Percentiles rank a stretch among this genome's conserved stretches.
phyloP scores from a whole-genome alignment of 2,329 filamentous ascomycete species.

The Alternaria arborescens region DNA sequence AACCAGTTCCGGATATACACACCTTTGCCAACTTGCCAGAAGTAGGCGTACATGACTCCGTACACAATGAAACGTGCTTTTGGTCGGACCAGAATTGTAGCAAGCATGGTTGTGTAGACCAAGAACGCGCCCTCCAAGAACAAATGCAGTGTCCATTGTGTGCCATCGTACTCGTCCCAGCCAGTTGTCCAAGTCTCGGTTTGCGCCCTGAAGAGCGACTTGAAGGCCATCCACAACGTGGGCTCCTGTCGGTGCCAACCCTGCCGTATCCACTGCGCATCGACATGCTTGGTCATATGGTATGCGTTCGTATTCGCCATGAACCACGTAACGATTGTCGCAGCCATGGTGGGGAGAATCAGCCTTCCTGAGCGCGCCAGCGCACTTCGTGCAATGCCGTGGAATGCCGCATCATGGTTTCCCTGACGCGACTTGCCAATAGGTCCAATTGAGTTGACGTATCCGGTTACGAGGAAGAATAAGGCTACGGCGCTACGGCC shows the following conservation, averaged over 20 bases:
- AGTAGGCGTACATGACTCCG: slow-evolving; percentile 50
- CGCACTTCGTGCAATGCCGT: slow-evolving; percentile 64
- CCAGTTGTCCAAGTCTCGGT: slow-evolving; percentile 52
- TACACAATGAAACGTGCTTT: slow-evolving; percentile 49
- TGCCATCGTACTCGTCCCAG: slow-evolving; percentile 53
- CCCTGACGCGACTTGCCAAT: slow-evolving; percentile 64
- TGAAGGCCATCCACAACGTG: slow-evolving; percentile 42
- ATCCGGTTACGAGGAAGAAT: slow-evolving; percentile 66
- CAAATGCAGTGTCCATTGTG: slow-evolving; percentile 55
- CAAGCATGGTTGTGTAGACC: slow-evolving; percentile 55
- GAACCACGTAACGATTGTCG: slow-evolving; percentile 65
- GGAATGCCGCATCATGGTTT: slow-evolving; percentile 63
- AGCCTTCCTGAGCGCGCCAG: slow-evolving; percentile 67
- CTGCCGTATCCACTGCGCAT: slow-evolving; percentile 66
- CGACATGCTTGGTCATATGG: slow-evolving; percentile 63
- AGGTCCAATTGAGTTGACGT: slow-evolving; percentile 70
- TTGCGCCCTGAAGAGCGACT: slow-evolving; percentile 42
- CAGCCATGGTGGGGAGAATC: slow-evolving; percentile 65
- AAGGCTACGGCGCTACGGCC: slow-evolving; percentile 53
- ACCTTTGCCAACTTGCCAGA: slow-evolving; percentile 51
- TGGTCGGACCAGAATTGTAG: slow-evolving; percentile 50
- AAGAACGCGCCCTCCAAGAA: slow-evolving; percentile 55
- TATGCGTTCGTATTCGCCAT: slow-evolving; percentile 66
- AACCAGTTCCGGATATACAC: slow-evolving; percentile 6
- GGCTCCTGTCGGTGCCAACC: slow-evolving; percentile 50